Evolutionary conservation across 1,284 basidiomycete species (phyloP).

Genomic region (Cryptococcus sp.): DNA sequence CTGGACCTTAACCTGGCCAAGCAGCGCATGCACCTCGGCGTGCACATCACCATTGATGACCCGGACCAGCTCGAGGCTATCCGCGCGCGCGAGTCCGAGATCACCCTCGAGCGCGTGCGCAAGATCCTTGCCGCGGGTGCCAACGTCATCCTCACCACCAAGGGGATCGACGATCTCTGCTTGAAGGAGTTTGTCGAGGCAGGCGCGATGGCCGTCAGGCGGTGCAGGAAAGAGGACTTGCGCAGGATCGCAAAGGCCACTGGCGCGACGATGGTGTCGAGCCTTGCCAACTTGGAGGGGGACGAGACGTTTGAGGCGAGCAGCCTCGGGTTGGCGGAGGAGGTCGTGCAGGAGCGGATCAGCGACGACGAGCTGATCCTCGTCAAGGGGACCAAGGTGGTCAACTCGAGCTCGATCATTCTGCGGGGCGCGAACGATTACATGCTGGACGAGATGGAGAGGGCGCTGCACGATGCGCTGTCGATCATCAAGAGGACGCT

Average conservation of each 20-base stretch:
- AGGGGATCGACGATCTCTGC: conserved; percentile 97
- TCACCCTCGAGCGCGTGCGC: conserved; percentile 90
- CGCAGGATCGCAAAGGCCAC: conserved; percentile 96
- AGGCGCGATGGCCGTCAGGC: conserved; percentile 95
- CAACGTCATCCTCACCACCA: conserved; percentile 96
- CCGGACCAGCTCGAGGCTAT: conserved; percentile 97
- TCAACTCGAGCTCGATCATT: conserved; percentile 88
- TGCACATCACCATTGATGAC: conserved; percentile 97
- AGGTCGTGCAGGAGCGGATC: conserved; percentile 94
- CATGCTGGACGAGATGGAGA: conserved; percentile 99
- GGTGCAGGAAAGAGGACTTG: conserved; percentile 97
- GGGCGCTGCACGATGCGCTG: conserved; percentile 89
- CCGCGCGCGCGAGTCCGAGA: conserved; percentile 89
- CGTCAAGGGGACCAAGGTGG: conserved; percentile 95
- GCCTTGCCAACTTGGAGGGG: conserved; percentile 93
- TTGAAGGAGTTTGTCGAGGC: conserved; percentile 99
- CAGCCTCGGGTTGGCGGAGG: conserved; percentile 86
- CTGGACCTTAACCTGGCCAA: conserved; percentile 98
- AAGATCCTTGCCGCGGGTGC: conserved; percentile 96
- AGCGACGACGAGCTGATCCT: conserved; percentile 98
- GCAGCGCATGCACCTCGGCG: conserved; percentile 94
- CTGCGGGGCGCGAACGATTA: conserved; percentile 98
- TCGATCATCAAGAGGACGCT: conserved; percentile 96
- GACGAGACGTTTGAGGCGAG: conserved; percentile 96
- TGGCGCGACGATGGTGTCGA: conserved; percentile 88